These are phyloP conservation scores for Lentinula novae-zelandiae DNA, from an alignment of 1,284 basidiomycete genomes.

Conservation along the genomic window DNA sequence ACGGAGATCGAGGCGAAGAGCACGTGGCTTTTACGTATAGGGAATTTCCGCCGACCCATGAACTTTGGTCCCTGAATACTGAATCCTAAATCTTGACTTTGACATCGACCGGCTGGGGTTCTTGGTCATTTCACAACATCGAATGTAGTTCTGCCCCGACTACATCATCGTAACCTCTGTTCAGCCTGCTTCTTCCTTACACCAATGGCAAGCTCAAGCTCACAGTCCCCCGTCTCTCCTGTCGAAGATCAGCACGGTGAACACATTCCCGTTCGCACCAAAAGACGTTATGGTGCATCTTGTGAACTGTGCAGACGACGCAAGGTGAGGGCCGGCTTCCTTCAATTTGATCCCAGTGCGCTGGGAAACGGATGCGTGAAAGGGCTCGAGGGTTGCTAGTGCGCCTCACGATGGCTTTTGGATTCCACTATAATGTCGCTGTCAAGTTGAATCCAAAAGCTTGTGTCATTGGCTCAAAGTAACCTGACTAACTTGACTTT, in stretches of 20 bases:
- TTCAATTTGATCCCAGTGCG: not conserved
- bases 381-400: not conserved
- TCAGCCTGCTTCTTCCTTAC: not conserved
- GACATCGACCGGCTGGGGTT: not conserved
- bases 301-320: slow-evolving; percentile 15
- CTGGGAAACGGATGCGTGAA: not conserved
- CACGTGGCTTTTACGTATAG: not conserved
- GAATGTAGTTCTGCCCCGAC: not conserved
- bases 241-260: slow-evolving; percentile 2
- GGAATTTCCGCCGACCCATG: not conserved
- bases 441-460: not conserved
- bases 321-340: slow-evolving; percentile 7
- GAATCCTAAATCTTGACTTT: not conserved
- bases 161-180: not conserved
- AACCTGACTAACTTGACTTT: not conserved
- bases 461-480: not conserved
- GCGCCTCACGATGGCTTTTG: not conserved
- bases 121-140: not conserved
- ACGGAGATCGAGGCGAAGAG: not conserved
- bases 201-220: slow-evolving; percentile 11
- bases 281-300: slow-evolving; percentile 15
- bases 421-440: not conserved
- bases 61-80: no score
- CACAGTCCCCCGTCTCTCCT: slow-evolving; percentile 6
- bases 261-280: slow-evolving; percentile 12